Conservation (phyloP, 257 asterid species). For the Nicotiana paniculata region DNA sequence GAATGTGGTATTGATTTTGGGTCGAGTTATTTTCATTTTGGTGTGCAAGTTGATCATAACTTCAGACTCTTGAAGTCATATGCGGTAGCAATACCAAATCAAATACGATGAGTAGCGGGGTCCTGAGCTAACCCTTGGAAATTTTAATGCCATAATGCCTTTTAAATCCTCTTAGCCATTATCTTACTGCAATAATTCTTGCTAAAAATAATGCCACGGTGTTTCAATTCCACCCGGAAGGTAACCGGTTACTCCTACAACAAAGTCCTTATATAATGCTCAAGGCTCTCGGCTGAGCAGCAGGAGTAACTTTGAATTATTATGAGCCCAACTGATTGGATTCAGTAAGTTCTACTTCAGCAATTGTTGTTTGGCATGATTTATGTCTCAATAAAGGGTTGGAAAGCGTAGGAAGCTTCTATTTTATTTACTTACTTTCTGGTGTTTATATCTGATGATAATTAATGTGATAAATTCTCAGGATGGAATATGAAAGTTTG, state of each 20-base stretch:
- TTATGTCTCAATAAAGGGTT: background rate
- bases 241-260: background rate
- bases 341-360: background rate
- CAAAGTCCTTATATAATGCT: background rate
- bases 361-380: background rate
- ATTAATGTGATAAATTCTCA: slow-evolving; percentile 21
- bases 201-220: background rate
- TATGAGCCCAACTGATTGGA: background rate
- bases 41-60: background rate
- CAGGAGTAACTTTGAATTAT: background rate
- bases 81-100: slow-evolving; percentile 1
- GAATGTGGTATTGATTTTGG: background rate
- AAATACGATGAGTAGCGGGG: background rate
- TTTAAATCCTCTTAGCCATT: background rate
- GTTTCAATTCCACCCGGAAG: background rate
- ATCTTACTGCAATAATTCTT: background rate
- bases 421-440: background rate
- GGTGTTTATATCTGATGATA: background rate
- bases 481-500: slow-evolving; percentile 74
- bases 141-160: background rate
- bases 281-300: background rate
- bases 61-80: background rate
- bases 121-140: slow-evolving; percentile 8
- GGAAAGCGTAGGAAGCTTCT: background rate
- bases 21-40: background rate